Conservation (phyloP, 805 yeast species). For the Candida namnaoensis region DNA sequence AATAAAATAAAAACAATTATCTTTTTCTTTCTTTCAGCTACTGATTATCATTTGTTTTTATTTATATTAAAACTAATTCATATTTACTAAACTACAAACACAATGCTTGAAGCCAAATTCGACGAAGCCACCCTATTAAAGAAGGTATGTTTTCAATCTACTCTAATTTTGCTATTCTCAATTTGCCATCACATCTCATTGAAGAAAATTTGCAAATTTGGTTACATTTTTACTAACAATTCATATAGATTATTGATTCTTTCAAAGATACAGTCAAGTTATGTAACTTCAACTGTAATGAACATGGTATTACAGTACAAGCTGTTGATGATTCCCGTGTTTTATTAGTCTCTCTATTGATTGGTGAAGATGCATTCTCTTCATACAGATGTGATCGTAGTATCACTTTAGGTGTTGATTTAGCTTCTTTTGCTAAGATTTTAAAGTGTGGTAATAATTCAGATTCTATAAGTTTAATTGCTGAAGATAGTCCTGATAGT, state of each 20-base stretch:
- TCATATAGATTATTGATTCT: constrained; percentile 66
- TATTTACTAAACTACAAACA: constrained; percentile 2
- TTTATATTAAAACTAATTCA: neutral
- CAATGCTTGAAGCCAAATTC: constrained; percentile 95
- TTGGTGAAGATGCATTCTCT: constrained; percentile 81
- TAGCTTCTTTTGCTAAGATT: constrained; percentile 80
- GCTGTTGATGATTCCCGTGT: constrained; percentile 98
- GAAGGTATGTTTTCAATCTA: constrained; percentile 34
- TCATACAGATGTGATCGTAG: constrained; percentile 95
- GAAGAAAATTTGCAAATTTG: no score
- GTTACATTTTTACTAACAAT: neutral
- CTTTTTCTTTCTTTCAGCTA: neutral
- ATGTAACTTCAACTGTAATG: constrained; percentile 96
- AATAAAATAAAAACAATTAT: no score
- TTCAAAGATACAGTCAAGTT: constrained; percentile 90
- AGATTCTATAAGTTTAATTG: constrained; percentile 80
- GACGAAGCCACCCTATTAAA: constrained; percentile 88
- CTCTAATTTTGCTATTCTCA: neutral
- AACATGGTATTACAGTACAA: constrained; percentile 89
- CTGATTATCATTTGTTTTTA: no score
- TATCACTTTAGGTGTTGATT: constrained; percentile 84
- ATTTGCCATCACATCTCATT: no score
- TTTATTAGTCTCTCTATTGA: constrained; percentile 75
- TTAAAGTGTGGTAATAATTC: constrained; percentile 87
- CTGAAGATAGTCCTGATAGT: constrained; percentile 80